Conservation (phyloP, 345 rosid genomes). For the Pistacia atlantica region DNA sequence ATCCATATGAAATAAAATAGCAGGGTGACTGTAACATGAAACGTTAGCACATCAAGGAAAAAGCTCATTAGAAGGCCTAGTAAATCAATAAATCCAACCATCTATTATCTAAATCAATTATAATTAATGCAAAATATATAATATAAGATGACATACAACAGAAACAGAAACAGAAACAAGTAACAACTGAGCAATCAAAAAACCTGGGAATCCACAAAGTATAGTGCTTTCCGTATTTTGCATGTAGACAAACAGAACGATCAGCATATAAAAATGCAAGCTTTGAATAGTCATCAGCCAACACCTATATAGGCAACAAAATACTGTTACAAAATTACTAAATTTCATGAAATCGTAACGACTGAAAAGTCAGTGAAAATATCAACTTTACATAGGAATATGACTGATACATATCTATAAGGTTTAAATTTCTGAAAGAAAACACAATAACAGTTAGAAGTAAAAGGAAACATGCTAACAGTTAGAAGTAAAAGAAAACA, state of each 20-base stretch:
- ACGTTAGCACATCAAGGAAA: not conserved
- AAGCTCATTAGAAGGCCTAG: not conserved
- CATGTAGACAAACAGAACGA: constrained; percentile 84
- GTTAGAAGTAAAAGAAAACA: too few relatives aligned
- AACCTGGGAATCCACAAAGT: constrained; percentile 88
- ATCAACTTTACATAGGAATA: not conserved
- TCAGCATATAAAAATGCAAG: constrained; percentile 92
- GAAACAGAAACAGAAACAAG: not conserved
- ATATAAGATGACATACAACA: not conserved
- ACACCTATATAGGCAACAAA: constrained; percentile 44
- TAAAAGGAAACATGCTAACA: too few relatives aligned
- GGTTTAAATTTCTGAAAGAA: not conserved
- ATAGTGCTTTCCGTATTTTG: constrained; percentile 90
- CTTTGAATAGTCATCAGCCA: constrained; percentile 87
- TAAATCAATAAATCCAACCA: not conserved
- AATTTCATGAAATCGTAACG: not conserved
- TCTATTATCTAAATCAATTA: not conserved
- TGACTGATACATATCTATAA: not conserved
- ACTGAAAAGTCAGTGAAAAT: not conserved
- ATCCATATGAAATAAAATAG: not conserved
- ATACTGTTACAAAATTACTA: constrained; percentile 5
- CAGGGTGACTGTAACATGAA: not conserved
- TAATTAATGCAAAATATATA: not conserved
- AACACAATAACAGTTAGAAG: too few relatives aligned
- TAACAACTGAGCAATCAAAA: constrained; percentile 9